phyloP scores from a whole-genome alignment of 129 eudicot species.

The Centaurea solstitialis region DNA sequence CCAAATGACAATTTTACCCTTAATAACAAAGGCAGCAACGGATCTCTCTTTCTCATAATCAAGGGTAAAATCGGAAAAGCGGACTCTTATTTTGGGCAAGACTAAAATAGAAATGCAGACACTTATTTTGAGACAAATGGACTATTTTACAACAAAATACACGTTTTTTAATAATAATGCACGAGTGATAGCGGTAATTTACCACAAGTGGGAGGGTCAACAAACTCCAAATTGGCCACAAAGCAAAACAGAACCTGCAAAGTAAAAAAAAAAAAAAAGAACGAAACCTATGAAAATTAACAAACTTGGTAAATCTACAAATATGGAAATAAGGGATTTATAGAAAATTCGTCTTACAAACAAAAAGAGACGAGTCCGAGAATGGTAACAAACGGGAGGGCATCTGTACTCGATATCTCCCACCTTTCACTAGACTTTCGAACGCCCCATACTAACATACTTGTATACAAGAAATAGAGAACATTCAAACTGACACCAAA shows the following conservation, averaged over 20 bases:
- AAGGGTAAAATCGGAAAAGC: background rate
- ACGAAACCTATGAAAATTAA: background rate
- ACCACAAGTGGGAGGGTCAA: slow-evolving; percentile 94
- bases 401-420: slow-evolving; percentile 79
- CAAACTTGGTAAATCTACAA: background rate
- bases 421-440: slow-evolving; percentile 70
- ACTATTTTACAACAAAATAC: background rate
- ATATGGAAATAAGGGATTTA: background rate
- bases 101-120: no score
- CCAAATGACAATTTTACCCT: background rate
- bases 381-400: slow-evolving; percentile 67
- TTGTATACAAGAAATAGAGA: slow-evolving; percentile 60
- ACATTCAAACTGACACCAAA: slow-evolving; percentile 60
- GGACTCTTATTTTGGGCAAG: background rate
- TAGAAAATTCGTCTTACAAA: slow-evolving; percentile 53
- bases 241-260: slow-evolving; percentile 73
- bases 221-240: slow-evolving; percentile 97
- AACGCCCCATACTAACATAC: slow-evolving; percentile 70
- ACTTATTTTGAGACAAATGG: background rate
- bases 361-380: slow-evolving; percentile 74
- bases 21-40: background rate
- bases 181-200: background rate
- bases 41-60: background rate
- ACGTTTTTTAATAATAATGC: background rate
- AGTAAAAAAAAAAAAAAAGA: background rate